Conservation (phyloP, 2,329 filamentous ascomycete species). For the Calcarisporium arbuscula region DNA sequence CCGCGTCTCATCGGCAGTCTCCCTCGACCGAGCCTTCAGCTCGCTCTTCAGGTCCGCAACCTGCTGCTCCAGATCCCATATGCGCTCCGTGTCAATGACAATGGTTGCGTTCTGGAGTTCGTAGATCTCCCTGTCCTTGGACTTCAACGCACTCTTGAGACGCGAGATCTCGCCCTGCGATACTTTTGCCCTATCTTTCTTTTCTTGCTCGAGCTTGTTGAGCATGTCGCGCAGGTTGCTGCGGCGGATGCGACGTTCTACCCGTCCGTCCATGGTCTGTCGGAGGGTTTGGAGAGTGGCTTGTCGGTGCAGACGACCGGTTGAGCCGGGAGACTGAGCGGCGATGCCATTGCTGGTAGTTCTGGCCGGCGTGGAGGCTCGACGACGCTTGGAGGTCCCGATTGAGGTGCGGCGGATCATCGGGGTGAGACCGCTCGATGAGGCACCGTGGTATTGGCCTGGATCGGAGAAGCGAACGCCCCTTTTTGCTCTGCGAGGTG, state of each 20-base stretch:
- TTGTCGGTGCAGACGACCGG: constrained; percentile 17
- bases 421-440: constrained; percentile 51
- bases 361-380: constrained; percentile 37
- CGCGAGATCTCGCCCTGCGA: constrained; percentile 40
- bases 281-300: constrained; percentile 32
- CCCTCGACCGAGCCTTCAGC: constrained; percentile 18
- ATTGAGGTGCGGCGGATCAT: constrained; percentile 49
- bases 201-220: constrained; percentile 43
- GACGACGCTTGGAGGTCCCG: constrained; percentile 30
- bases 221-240: constrained; percentile 54
- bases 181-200: constrained; percentile 30
- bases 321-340: not conserved
- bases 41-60: constrained; percentile 28
- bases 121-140: constrained; percentile 47
- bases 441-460: constrained; percentile 34
- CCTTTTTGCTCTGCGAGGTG: constrained; percentile 32
- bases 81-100: constrained; percentile 39
- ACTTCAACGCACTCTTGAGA: constrained; percentile 41
- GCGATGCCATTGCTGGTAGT: constrained; percentile 11
- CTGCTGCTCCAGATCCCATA: constrained; percentile 35
- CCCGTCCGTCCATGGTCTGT: constrained; percentile 49
- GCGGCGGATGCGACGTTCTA: constrained; percentile 50
- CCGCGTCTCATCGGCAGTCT: constrained; percentile 17
- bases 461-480: constrained; percentile 56
- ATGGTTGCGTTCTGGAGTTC: constrained; percentile 45